phyloP scores from a whole-genome alignment of 129 eudicot genomes.

The Daucus carota region DNA sequence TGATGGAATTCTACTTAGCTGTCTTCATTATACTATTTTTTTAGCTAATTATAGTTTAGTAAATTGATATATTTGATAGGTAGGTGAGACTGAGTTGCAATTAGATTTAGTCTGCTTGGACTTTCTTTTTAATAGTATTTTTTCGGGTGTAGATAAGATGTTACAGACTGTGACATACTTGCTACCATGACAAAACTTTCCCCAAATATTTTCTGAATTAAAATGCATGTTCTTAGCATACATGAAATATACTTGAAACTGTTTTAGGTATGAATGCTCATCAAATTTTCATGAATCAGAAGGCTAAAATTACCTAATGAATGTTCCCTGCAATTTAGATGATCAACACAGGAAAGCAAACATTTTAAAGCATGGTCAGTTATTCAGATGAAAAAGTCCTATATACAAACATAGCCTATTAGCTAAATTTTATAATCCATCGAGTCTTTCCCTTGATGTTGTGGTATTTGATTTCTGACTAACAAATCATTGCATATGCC shows the following conservation, averaged over 20 bases:
- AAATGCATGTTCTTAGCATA: neutral
- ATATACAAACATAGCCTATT: neutral
- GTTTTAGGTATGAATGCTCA: neutral
- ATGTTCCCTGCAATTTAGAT: neutral
- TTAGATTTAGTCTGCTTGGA: neutral
- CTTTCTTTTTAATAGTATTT: neutral
- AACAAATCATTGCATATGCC: too few species aligned
- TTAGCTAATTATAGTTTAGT: neutral
- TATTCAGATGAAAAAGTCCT: neutral
- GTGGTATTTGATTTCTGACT: neutral
- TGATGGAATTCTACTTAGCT: neutral
- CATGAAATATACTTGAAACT: neutral
- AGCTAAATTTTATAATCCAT: neutral
- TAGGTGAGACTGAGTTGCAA: neutral
- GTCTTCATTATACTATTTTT: neutral
- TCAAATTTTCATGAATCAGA: neutral
- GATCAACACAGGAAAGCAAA: neutral
- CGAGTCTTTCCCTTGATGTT: neutral
- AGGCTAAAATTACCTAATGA: too few species aligned
- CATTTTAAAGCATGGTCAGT: neutral
- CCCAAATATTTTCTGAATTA: neutral
- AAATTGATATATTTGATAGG: neutral
- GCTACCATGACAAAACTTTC: neutral
- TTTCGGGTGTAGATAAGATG: neutral
- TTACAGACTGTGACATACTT: neutral